A percentile compares a stretch with the other conserved stretches of the same genome.
phyloP scores from a whole-genome alignment of 495 filamentous ascomycete genomes.

The Aspergillus bertholletiae region DNA sequence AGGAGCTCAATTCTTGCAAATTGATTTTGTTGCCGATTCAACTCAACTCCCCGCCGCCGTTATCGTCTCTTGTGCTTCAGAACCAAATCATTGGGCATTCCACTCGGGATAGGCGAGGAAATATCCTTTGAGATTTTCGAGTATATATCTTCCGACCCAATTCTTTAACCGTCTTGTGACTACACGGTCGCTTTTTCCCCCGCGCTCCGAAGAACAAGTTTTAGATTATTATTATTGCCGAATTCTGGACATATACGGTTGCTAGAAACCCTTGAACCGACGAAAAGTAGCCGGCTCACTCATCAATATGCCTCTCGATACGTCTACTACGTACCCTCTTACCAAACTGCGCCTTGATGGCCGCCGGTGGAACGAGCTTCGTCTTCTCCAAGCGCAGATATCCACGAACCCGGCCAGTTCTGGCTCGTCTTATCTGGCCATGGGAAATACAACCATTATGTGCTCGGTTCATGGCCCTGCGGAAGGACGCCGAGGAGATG shows the following conservation, averaged over 20 bases:
- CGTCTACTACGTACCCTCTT: constrained; percentile 74
- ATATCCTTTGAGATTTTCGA: too few species aligned
- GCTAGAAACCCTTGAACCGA: neutral
- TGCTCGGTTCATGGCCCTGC: constrained; percentile 84
- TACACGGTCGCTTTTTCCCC: too few species aligned
- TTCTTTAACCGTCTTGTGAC: too few species aligned
- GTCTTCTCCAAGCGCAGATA: constrained; percentile 83
- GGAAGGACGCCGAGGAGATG: constrained; percentile 56
- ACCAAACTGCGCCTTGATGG: constrained; percentile 88
- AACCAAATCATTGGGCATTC: neutral
- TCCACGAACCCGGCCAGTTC: constrained; percentile 87
- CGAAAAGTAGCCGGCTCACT: neutral
- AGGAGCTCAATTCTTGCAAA: constrained; percentile 13
- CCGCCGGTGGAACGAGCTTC: constrained; percentile 96
- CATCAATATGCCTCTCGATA: constrained; percentile 80
- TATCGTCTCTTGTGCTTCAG: neutral
- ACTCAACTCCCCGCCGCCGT: constrained; percentile 8
- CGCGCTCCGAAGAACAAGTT: too few species aligned
- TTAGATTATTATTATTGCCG: neutral
- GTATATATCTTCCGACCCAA: too few species aligned
- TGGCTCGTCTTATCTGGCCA: constrained; percentile 84
- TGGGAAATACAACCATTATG: constrained; percentile 95
- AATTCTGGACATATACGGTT: neutral
- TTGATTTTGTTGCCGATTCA: constrained; percentile 14
- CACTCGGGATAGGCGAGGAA: neutral